These are phyloP conservation scores for Fusarium sororula DNA, from an alignment of 2,329 filamentous ascomycete genomes.

Conservation along the genomic window DNA sequence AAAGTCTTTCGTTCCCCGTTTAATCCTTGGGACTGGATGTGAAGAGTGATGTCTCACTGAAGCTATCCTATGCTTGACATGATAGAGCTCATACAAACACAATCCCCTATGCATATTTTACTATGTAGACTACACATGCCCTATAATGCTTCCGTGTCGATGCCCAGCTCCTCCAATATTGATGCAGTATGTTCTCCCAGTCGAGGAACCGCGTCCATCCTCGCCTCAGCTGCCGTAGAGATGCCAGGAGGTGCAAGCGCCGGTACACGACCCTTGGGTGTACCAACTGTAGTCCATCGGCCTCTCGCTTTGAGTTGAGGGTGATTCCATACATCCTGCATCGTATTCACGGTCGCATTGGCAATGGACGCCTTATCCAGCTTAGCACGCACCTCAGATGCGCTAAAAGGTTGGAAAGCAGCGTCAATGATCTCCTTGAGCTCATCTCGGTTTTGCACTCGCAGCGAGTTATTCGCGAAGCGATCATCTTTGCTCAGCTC, in stretches of 20 bases:
- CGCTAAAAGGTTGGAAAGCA: conserved; percentile 51
- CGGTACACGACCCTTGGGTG: conserved; percentile 55
- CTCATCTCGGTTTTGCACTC: conserved; percentile 56
- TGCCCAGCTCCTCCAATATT: not conserved
- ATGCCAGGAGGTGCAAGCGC: conserved; percentile 61
- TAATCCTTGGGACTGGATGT: no score
- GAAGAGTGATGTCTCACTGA: no score
- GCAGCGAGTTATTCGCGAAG: conserved; percentile 57
- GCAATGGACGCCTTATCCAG: conserved; percentile 61
- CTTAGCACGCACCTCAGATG: conserved; percentile 51
- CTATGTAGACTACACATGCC: no score
- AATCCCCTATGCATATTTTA: no score
- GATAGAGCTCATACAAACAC: no score
- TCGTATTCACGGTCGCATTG: conserved; percentile 64
- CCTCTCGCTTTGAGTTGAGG: conserved; percentile 60
- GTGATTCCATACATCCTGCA: conserved; percentile 64
- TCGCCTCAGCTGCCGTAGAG: conserved; percentile 27
- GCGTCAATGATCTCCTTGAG: conserved; percentile 57
- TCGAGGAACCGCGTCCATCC: conserved; percentile 56
- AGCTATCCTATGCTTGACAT: no score
- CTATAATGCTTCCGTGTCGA: no score
- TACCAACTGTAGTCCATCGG: conserved; percentile 61
- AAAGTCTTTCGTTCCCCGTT: no score
- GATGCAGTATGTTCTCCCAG: conserved; percentile 56
- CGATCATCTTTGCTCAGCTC: conserved; percentile 55